A percentile compares a stretch with the other conserved stretches of the same genome.
phyloP scores from a whole-genome alignment of 805 yeast genomes.

The Middelhovenomyces tepae region DNA sequence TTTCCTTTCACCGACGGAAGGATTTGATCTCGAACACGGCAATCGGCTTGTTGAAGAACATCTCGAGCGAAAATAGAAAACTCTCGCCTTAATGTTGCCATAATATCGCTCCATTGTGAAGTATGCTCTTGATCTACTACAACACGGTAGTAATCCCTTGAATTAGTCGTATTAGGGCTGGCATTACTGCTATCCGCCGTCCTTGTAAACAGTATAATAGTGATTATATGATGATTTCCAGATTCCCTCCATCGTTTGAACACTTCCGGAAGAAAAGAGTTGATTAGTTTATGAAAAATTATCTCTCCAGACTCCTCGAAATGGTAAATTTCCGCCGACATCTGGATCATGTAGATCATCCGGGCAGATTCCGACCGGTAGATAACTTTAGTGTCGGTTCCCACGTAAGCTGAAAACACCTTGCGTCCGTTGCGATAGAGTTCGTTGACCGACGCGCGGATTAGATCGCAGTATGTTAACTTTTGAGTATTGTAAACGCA shows the following conservation, averaged over 20 bases:
- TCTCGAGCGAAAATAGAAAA: slow-evolving; percentile 76
- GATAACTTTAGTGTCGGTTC: slow-evolving; percentile 63
- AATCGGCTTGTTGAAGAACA: slow-evolving; percentile 35
- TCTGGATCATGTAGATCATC: slow-evolving; percentile 72
- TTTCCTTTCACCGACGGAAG: slow-evolving; percentile 88
- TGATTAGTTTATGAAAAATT: slow-evolving; percentile 83
- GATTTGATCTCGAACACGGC: slow-evolving; percentile 50
- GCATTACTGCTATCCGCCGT: slow-evolving; percentile 47
- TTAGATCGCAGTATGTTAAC: slow-evolving; percentile 50
- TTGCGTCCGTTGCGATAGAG: slow-evolving; percentile 61
- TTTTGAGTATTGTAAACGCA: slow-evolving; percentile 65
- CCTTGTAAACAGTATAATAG: slow-evolving; percentile 82
- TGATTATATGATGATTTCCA: slow-evolving; percentile 83
- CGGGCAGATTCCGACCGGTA: slow-evolving; percentile 89
- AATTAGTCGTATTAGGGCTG: slow-evolving; percentile 62
- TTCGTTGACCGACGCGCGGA: slow-evolving; percentile 56
- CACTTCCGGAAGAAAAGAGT: slow-evolving; percentile 83
- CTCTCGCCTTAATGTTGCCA: slow-evolving; percentile 78
- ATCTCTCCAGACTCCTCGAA: slow-evolving; percentile 96
- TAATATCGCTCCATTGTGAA: slow-evolving; percentile 81
- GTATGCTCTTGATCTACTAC: slow-evolving; percentile 93
- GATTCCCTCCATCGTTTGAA: slow-evolving; percentile 80
- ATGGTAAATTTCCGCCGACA: slow-evolving; percentile 95
- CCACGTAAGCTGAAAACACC: slow-evolving; percentile 67
- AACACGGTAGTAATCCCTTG: slow-evolving; percentile 78